Conservation (phyloP, 805 yeast genomes). For the Saccharomycopsis fermentans region DNA sequence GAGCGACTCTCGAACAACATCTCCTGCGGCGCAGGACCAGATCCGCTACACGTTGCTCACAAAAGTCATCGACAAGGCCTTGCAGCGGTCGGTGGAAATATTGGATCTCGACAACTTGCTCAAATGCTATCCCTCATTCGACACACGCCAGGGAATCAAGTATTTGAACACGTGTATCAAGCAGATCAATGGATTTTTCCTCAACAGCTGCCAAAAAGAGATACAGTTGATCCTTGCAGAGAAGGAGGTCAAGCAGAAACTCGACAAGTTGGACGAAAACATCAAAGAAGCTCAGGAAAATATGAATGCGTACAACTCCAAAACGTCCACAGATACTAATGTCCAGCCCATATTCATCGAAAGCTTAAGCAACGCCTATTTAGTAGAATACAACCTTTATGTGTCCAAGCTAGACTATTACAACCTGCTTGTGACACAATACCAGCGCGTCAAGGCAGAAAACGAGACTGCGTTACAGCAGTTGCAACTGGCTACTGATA, state of each 20-base stretch:
- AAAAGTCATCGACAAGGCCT: slow-evolving; percentile 15
- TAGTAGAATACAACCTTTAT: slow-evolving; percentile 2
- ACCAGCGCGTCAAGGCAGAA: background rate
- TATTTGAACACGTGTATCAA: slow-evolving; percentile 35
- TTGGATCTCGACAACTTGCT: slow-evolving; percentile 35
- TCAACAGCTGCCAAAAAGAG: slow-evolving; percentile 32
- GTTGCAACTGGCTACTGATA: background rate
- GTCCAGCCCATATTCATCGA: background rate
- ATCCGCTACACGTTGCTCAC: slow-evolving; percentile 4
- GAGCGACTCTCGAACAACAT: no score
- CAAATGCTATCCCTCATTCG: slow-evolving; percentile 39
- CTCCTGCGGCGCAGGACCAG: background rate
- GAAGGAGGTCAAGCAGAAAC: slow-evolving; percentile 23
- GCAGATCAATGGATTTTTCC: slow-evolving; percentile 39
- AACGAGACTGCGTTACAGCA: background rate
- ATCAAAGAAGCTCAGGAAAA: slow-evolving; percentile 22
- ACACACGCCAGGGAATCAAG: slow-evolving; percentile 31
- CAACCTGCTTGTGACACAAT: background rate
- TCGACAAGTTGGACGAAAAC: slow-evolving; percentile 25
- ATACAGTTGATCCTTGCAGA: slow-evolving; percentile 39
- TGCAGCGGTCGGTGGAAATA: slow-evolving; percentile 38
- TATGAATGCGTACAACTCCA: slow-evolving; percentile 14
- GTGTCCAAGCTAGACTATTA: background rate
- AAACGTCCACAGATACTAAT: background rate
- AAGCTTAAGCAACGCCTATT: slow-evolving; percentile 4